Evolutionary conservation across 2,329 filamentous ascomycete species (phyloP), one percentile per base, ranked within the genome.

Genomic region (Elsinoe australis): DNA sequence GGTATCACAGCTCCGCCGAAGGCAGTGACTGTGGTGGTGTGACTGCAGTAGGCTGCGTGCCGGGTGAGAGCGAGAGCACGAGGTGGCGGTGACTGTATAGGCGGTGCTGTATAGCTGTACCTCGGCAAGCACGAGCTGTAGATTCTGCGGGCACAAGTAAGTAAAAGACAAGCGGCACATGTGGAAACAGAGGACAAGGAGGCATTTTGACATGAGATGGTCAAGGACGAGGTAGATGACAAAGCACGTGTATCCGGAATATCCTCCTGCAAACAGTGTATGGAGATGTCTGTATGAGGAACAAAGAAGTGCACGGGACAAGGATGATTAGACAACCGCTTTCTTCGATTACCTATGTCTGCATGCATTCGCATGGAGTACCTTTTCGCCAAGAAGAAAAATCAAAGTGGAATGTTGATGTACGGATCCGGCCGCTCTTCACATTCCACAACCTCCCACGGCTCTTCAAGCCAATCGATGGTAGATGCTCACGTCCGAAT

Each of bases 331-430:
- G 28, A 44, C 39, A 44, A 32, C 39, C 39, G 39, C n/a, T 18
- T 44, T 44, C 39, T 44, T 44, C 21, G n/a, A 44, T 32, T 32
- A 29, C 26, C 26, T 17, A 31, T 31, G 26, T 31, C 24, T 44
- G 39, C 39, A 44, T 44, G 39, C 39, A 32, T 44, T 24, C n/a
- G 39, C 39, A 44, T 32, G 17, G 39, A 31, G 14, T 44, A 31
- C 39, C 24, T 19, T 17, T 19, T 7, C 28, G 39, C 39, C 39
- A 32, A 44, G 39, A 41, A 41, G 21, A 29, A 5, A 41, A 29
- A 17, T 29, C 24, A 15, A 29, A 14, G 39, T 18, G 39, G 39
- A 44, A 44, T 44, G 39, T 19, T 14, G 14, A n/a, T n/a, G 17
- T 17, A 44, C 39, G 39, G 39, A 44, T 44, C 39, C 39, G 39